Conservation (phyloP, 1,284 basidiomycete genomes). For the Xanthoconium separans region DNA sequence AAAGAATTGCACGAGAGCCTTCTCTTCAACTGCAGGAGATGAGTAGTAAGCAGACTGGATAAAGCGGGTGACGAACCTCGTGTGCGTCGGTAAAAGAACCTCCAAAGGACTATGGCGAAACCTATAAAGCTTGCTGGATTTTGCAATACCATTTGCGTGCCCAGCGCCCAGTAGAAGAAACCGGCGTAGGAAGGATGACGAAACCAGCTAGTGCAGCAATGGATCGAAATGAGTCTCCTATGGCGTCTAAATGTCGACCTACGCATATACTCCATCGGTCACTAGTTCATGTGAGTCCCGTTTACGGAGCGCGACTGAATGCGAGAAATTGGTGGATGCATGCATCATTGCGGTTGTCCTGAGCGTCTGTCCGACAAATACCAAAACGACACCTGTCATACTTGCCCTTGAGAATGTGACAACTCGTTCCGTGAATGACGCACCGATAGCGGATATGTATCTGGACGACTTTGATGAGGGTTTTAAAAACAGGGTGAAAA, state of each 20-base stretch:
- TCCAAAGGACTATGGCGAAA: conserved; percentile 69
- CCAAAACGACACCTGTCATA: conserved; percentile 57
- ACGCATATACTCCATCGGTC: conserved; percentile 85
- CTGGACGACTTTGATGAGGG: conserved; percentile 57
- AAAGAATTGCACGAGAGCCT: conserved; percentile 74
- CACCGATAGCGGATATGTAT: conserved; percentile 59
- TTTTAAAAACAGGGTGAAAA: conserved; percentile 67
- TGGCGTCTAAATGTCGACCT: conserved; percentile 29
- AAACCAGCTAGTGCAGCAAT: conserved; percentile 58
- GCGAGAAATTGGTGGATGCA: conserved; percentile 91
- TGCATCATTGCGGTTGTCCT: conserved; percentile 95
- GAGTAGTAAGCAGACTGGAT: conserved; percentile 1
- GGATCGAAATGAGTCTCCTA: neutral
- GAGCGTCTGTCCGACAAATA: conserved; percentile 73
- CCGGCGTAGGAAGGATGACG: conserved; percentile 97
- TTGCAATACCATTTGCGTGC: conserved; percentile 90
- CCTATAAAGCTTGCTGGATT: conserved; percentile 77
- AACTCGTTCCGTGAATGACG: conserved; percentile 16
- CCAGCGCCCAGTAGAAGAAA: conserved; percentile 97
- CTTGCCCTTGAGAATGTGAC: neutral
- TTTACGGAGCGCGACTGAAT: conserved; percentile 78
- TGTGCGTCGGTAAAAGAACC: conserved; percentile 86
- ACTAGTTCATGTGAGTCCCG: conserved; percentile 76
- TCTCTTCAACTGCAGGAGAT: conserved; percentile 64
- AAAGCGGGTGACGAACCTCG: conserved; percentile 53